Percentiles rank a stretch among this genome's conserved stretches.
These are phyloP conservation scores for Cyberlindnera americana DNA, from an alignment of 805 yeast species.

Conservation along the genomic window DNA sequence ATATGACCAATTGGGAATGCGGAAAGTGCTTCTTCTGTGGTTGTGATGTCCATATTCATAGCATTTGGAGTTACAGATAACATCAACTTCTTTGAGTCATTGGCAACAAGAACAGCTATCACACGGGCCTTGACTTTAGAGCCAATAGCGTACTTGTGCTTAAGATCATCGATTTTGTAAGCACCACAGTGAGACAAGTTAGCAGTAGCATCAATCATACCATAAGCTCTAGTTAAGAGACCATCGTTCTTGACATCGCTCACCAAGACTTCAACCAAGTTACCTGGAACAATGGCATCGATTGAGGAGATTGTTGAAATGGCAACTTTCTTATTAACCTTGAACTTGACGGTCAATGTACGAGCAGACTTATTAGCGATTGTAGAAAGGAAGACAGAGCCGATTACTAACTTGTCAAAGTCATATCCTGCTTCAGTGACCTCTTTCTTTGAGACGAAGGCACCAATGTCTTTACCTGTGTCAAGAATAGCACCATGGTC, in stretches of 20 bases:
- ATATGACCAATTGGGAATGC: slow-evolving; percentile 78
- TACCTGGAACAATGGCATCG: slow-evolving; percentile 85
- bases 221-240: slow-evolving; percentile 66
- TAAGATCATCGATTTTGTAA: slow-evolving; percentile 43
- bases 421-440: slow-evolving; percentile 38
- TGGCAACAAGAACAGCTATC: slow-evolving; percentile 52
- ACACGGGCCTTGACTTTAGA: slow-evolving; percentile 67
- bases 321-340: slow-evolving; percentile 44
- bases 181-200: slow-evolving; percentile 62
- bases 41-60: slow-evolving; percentile 25
- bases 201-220: slow-evolving; percentile 68
- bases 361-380: slow-evolving; percentile 52
- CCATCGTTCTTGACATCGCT: slow-evolving; percentile 61
- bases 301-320: slow-evolving; percentile 60
- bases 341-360: slow-evolving; percentile 52
- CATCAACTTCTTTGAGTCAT: slow-evolving; percentile 51
- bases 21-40: slow-evolving; percentile 35
- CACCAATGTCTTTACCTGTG: slow-evolving; percentile 60
- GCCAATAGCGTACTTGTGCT: slow-evolving; percentile 66
- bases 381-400: slow-evolving; percentile 67
- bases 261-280: slow-evolving; percentile 68
- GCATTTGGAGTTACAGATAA: slow-evolving; percentile 63
- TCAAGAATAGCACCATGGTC: slow-evolving; percentile 87
- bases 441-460: slow-evolving; percentile 75
- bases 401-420: slow-evolving; percentile 41